phyloP scores from a whole-genome alignment of 2,329 filamentous ascomycete genomes.

The Pleurostoma richardsiae region DNA sequence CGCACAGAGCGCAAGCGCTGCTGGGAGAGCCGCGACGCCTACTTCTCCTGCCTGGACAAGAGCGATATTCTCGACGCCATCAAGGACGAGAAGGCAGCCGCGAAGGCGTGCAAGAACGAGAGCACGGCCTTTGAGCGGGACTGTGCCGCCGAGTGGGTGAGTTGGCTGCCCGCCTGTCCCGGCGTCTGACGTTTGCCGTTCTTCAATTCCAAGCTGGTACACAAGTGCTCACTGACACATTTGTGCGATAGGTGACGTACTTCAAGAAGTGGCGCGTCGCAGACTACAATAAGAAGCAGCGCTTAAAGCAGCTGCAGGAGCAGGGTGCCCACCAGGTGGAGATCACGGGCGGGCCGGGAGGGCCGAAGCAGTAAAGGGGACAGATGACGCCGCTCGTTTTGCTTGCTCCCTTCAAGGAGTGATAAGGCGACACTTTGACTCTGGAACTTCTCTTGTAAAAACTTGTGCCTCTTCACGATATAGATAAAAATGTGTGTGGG shows the following conservation, averaged over 20 bases:
- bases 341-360: conserved; percentile 14
- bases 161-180: conserved; percentile 23
- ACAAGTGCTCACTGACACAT: not conserved
- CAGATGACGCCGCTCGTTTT: too few species aligned
- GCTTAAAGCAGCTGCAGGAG: conserved; percentile 67
- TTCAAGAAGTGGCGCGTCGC: conserved; percentile 96
- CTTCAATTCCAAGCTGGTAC: not conserved
- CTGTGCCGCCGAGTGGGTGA: conserved; percentile 87
- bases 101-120: conserved; percentile 33
- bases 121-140: conserved; percentile 67
- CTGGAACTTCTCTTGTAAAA: too few species aligned
- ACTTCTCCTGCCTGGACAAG: conserved; percentile 82
- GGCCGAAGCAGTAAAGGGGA: not conserved
- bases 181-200: not conserved
- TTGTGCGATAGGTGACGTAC: conserved; percentile 71
- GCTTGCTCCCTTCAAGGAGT: too few species aligned
- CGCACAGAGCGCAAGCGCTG: conserved; percentile 75
- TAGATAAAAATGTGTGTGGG: too few species aligned
- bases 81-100: conserved; percentile 34
- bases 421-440: too few species aligned
- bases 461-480: too few species aligned
- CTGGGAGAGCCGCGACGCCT: conserved; percentile 85
- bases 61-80: conserved; percentile 70
- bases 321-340: conserved; percentile 65
- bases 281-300: conserved; percentile 79